phyloP scores from a whole-genome alignment of 2,329 filamentous ascomycete genomes.

The Arthrobotrys conoides region DNA sequence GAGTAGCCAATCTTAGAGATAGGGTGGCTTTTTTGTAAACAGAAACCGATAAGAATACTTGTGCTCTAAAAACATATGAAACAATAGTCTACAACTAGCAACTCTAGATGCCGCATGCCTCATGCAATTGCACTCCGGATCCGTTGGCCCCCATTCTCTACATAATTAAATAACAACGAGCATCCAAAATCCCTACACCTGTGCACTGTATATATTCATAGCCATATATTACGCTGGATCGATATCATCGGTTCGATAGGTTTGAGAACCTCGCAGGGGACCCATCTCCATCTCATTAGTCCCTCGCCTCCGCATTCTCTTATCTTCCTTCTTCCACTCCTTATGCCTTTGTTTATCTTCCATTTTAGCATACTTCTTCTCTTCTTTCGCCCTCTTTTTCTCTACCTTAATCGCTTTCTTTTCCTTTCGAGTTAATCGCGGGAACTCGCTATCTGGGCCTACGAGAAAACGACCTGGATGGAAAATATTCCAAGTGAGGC shows the following conservation, averaged over 20 bases:
- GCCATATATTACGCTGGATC: background rate
- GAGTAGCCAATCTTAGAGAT: no score
- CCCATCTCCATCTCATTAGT: constrained; percentile 49
- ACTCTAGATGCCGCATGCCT: no score
- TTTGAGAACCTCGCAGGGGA: background rate
- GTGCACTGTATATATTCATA: background rate
- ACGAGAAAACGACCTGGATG: constrained; percentile 71
- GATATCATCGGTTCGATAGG: constrained; percentile 17
- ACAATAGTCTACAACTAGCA: no score
- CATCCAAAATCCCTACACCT: background rate
- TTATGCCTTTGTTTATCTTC: constrained; percentile 63
- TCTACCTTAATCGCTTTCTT: constrained; percentile 68
- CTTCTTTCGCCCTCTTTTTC: constrained; percentile 65
- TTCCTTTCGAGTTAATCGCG: constrained; percentile 67
- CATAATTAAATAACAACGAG: no score
- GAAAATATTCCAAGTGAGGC: constrained; percentile 68
- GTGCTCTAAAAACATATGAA: no score
- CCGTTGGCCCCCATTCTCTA: no score
- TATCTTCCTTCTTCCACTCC: constrained; percentile 38
- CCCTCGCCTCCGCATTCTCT: background rate
- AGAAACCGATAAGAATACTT: no score
- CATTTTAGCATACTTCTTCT: constrained; percentile 64
- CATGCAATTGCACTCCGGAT: no score
- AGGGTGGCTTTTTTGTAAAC: no score
- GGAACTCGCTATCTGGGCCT: constrained; percentile 70